Base-by-base conservation (phyloP, 2,329 filamentous ascomycete species). In the Stagonosporopsis rhizophila region DNA sequence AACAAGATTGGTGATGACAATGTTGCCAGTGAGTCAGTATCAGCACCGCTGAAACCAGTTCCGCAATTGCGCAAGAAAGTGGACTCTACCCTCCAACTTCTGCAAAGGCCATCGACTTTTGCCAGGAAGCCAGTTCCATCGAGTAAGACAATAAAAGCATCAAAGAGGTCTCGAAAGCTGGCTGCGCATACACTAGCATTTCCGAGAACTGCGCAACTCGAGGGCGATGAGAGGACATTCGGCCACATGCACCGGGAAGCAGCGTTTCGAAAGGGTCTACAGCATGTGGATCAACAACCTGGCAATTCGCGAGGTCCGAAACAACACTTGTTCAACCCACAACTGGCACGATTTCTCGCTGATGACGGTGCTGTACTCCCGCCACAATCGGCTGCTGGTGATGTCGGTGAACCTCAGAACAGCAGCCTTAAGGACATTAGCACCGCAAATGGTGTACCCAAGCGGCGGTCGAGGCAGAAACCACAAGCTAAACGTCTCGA, bases 401-500 rank as follows among this genome's bases (percentile, higher is more conserved):
- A 68, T n/a, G 49, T 61, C 12, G 62, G 46, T 27, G 61, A 72
- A 42, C 20, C 30, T 19, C 44, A 32, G 28, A 2, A 23, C 8
- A n/a, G 42, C 22, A 14, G 22, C 8, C 15, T 8, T 8, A 14
- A 25, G 22, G 27, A 56, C 2, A 15, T 19, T 23, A 32, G n/a
- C 19, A 23, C 28, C 8, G 7, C 23, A 20, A 8, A 14, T 12
- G 9, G 14, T 30, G 5, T 9, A 62, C 17, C 45, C 53, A 62
- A 70, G 62, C 65, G 47, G 44, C 68, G 68, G n/a, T 49, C 66
- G 20, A 35, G 52, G 15, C 69, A 65, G 20, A 82, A 82, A 60
- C 56, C 66, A 1, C 69, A 67, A n/a, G 77, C 83, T 15, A 76
- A 67, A 20, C 77, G 80, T 39, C 50, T 86, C 23, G 78, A 85